phyloP scores from a whole-genome alignment of 192 early-diverging fungal genomes.

The Geranomyces michiganensis region DNA sequence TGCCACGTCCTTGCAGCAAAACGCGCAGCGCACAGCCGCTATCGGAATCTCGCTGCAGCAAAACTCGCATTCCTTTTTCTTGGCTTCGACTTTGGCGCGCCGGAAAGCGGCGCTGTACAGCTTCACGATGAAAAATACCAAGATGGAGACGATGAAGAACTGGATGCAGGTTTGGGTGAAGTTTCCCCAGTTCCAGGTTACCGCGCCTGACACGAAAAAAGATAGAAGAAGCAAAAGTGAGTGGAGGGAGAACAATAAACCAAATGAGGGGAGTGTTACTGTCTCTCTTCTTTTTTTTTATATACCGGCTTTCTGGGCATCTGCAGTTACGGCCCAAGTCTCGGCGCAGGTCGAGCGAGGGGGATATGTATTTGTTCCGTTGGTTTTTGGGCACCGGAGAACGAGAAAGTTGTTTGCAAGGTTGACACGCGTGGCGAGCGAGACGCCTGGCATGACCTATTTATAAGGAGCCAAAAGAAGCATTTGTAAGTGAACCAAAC shows the following conservation, averaged over 20 bases:
- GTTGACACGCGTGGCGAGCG: slow-evolving; percentile 52
- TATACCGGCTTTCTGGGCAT: slow-evolving; percentile 48
- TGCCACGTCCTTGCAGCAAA: slow-evolving; percentile 23
- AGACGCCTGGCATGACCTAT: slow-evolving; percentile 51
- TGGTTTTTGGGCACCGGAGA: slow-evolving; percentile 33
- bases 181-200: slow-evolving; percentile 55
- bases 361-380: background rate
- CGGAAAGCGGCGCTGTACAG: slow-evolving; percentile 44
- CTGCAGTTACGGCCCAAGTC: slow-evolving; percentile 19
- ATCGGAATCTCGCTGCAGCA: slow-evolving; percentile 44
- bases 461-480: no score
- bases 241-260: background rate
- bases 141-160: slow-evolving; percentile 62
- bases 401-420: slow-evolving; percentile 38
- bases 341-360: background rate
- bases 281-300: background rate
- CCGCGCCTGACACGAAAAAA: background rate
- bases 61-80: slow-evolving; percentile 38
- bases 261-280: background rate
- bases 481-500: no score
- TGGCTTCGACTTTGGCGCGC: slow-evolving; percentile 24
- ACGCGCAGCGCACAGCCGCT: slow-evolving; percentile 43
- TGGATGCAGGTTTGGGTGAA: slow-evolving; percentile 67
- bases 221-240: background rate
- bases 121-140: slow-evolving; percentile 66